Percentiles rank a stretch among this genome's conserved stretches.
Conservation (phyloP, 768 basidiomycete genomes). For the Suillus tomentosus region DNA sequence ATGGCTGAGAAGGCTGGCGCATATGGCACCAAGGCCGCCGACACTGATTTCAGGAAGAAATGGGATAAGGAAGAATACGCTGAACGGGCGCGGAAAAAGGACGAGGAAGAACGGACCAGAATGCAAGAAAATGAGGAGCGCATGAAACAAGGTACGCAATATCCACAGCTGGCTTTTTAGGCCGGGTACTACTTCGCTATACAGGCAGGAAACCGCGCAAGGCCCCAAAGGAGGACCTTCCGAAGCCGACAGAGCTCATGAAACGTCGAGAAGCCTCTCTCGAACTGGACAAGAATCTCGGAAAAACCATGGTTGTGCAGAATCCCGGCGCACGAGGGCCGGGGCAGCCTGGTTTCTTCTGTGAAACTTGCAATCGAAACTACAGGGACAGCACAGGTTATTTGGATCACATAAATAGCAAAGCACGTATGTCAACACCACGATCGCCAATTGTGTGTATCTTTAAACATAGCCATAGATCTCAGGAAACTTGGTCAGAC, state of each 20-base stretch:
- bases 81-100: conserved; percentile 80
- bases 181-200: not conserved
- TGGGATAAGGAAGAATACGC: conserved; percentile 96
- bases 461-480: conserved; percentile 54
- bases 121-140: conserved; percentile 87
- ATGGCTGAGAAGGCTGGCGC: conserved; percentile 38
- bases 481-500: conserved; percentile 94
- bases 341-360: conserved; percentile 92
- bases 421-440: conserved; percentile 69
- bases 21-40: conserved; percentile 42
- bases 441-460: conserved; percentile 9
- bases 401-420: conserved; percentile 93
- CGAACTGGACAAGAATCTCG: conserved; percentile 92
- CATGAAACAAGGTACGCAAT: conserved; percentile 70
- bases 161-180: not conserved
- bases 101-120: conserved; percentile 75
- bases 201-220: conserved; percentile 83
- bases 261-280: conserved; percentile 82
- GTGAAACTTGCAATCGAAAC: conserved; percentile 87
- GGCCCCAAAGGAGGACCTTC: conserved; percentile 68
- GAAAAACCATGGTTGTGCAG: conserved; percentile 94
- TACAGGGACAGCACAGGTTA: conserved; percentile 95
- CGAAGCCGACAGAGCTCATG: conserved; percentile 93
- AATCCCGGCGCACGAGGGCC: conserved; percentile 80
- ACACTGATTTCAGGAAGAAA: conserved; percentile 83